These are phyloP conservation scores for Biancaea sappan DNA, from an alignment of 306 rosid genomes.

Conservation along the genomic window DNA sequence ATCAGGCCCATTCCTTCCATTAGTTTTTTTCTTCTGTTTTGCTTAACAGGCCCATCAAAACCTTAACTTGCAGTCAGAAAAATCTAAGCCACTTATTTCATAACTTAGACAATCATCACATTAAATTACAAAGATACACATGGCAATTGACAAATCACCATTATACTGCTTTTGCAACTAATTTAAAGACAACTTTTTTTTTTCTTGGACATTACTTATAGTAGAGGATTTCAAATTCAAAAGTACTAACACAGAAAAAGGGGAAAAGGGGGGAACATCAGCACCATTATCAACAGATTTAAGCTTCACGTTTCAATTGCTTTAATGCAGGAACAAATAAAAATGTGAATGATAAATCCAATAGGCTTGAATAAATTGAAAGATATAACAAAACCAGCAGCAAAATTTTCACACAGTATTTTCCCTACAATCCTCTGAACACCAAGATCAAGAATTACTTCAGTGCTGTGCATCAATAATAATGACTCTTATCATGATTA, in stretches of 20 bases:
- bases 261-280: no score
- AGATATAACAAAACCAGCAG: background rate
- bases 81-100: conserved; percentile 19
- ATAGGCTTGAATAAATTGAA: background rate
- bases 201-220: background rate
- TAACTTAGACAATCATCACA: background rate
- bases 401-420: background rate
- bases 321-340: background rate
- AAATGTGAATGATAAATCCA: background rate
- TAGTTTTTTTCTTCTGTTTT: no score
- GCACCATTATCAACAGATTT: background rate
- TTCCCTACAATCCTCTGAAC: background rate
- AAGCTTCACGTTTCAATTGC: background rate
- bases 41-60: no score
- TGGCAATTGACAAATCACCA: background rate
- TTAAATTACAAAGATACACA: background rate
- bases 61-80: conserved; percentile 19
- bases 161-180: background rate
- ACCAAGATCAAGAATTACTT: background rate
- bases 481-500: background rate
- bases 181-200: conserved; percentile 3
- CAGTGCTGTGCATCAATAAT: background rate
- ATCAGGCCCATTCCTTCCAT: no score
- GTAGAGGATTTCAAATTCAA: conserved; percentile 5
- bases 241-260: conserved; percentile 5